A percentile compares a stretch with the other conserved stretches of the same genome.
Evolutionary conservation across 1,284 basidiomycete species (phyloP).

Genomic region (Ceratorhiza oryzae-sativae): DNA sequence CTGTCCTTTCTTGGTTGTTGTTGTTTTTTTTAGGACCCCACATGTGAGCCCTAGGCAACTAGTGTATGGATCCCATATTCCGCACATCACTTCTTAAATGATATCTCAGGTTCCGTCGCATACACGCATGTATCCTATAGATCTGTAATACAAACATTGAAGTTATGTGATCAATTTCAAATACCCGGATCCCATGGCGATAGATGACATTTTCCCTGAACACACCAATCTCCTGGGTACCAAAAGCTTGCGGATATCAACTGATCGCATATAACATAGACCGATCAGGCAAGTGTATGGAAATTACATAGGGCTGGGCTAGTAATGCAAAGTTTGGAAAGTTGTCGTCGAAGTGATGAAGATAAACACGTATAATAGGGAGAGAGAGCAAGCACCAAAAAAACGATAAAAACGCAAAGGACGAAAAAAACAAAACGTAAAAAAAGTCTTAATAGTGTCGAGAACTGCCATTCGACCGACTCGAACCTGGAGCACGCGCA

Average conservation of each 20-base stretch:
- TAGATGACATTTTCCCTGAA: constrained; percentile 2
- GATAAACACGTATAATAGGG: constrained; percentile 38
- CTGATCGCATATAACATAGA: constrained; percentile 30
- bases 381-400: not conserved
- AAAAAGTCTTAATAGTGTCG: constrained; percentile 31
- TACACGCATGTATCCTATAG: constrained; percentile 37
- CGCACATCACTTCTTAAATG: constrained; percentile 16
- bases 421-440: not conserved
- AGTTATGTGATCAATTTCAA: not conserved
- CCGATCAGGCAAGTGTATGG: constrained; percentile 32
- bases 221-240: constrained; percentile 1
- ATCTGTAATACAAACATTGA: constrained; percentile 25
- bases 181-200: not conserved
- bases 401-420: constrained; percentile 12
- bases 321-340: constrained; percentile 35
- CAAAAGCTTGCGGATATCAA: constrained; percentile 25
- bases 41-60: constrained; percentile 25
- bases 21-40: constrained; percentile 27
- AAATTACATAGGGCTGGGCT: constrained; percentile 35
- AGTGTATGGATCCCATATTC: constrained; percentile 32
- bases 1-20: constrained; percentile 36
- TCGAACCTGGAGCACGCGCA: constrained; percentile 24
- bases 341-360: constrained; percentile 39
- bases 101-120: constrained; percentile 9
- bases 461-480: constrained; percentile 27